Base-by-base conservation (phyloP, 2,329 filamentous ascomycete species). In the Penicillium sp. region DNA sequence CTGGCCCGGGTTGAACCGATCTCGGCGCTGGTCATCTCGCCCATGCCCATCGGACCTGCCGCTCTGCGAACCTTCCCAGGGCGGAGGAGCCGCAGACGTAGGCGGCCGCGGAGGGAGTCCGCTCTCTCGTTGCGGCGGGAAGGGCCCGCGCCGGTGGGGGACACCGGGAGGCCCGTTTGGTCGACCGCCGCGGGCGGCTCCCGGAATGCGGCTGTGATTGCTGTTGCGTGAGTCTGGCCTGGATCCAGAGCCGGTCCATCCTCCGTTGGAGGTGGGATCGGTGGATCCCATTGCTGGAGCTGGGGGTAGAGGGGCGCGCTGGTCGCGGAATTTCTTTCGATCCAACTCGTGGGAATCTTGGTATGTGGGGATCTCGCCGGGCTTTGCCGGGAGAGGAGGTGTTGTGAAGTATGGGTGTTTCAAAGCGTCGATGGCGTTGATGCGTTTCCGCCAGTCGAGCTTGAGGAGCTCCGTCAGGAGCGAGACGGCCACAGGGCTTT, bases 271-370 rank as follows among this genome's bases (percentile, higher is more conserved):
- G 11, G 83, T 85, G 69, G 92, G 87, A 14, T 94, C 94, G 3
- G 96, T 92, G 1, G 91, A 92, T 4, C 92, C 94, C 13, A 93
- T 94, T 66, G 94, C 92, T 0, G 95, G 95, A 0, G 94, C 95
- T 13, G 95, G 94, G 4, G 94, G 94, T 11, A 94, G 83, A 22
- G 88, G 89, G 22, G 89, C 89, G 70, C 91, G 91, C 69, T 95
- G 89, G 59, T 92, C 90, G 65, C 96, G 89, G 67, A 92, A 94
- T 76, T 94, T 96, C 73, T 92, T 87, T 52, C 94, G 86, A 73
- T 99, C 95, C n/a, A 98, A 82, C 75, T 99, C 95, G 76, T 99
- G 95, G 46, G 92, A 96, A 69, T 97, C 94, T 72, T 96, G 91
- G 70, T 96, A 98, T 16, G 81, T 85, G 2, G 95, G 95, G n/a